Base-by-base conservation (phyloP, 1,139 yeast genomes). In the Hanseniaspora gamundiae region DNA sequence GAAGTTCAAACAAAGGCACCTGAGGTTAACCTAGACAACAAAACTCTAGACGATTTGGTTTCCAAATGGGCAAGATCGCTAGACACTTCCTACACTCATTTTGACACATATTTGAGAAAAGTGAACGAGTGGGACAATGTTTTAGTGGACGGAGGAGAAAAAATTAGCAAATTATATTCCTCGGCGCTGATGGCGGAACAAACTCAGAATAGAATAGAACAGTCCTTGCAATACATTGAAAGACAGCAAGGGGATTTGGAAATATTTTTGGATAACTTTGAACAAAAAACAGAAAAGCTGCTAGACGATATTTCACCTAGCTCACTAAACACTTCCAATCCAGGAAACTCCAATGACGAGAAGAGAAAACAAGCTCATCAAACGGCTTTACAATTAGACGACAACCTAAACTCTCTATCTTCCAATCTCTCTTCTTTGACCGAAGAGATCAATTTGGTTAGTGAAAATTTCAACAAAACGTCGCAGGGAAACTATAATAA, bases 171-270 rank as follows among this genome's bases (percentile, higher is more conserved):
- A 49, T 67, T 91, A 42, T 85, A 85, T 59, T 73, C 80, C 40
- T 91, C 85, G 50, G 81, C 93, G 1, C 65, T 81, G 30, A 77
- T 77, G 47, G 94, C 95, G 2, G 96, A 88, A 57, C 84, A 83
- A 53, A 75, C 83, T 44, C 96, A 91, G 58, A 70, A 72, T 39
- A 84, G 81, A 53, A 80, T 91, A 43, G 97, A 93, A 54, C 96
- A 87, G 60, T 81, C 87, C 43, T 67, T 93, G 45, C 70, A 79
- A 44, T 88, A 87, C 58, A 84, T 91, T 42, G 94, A 84, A 57
- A 78, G 82, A 53, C 98, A 93, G 59, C 98, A 93, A 59, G 86
- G 83, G 50, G 98, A 91, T 57, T 69, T 91, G 45, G 97, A 88
- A 50, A 70, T 75, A 24, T 71, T 91, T 52, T 73, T 91, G 50